These are phyloP conservation scores for Boletus insuetus DNA, from an alignment of 768 basidiomycete species.

Conservation along the genomic window DNA sequence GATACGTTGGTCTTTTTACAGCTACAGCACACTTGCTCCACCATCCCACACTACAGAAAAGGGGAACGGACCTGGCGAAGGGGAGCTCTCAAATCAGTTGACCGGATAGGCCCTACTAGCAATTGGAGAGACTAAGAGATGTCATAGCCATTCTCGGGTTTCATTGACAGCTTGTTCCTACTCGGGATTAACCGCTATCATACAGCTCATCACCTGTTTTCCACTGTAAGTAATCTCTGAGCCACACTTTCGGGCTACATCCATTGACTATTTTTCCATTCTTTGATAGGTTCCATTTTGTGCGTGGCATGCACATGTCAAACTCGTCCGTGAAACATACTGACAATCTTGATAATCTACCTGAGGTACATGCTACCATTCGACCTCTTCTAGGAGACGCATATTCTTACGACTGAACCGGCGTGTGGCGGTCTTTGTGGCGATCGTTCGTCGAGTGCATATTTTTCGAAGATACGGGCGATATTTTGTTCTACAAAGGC, in stretches of 20 bases:
- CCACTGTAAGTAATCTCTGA: not conserved
- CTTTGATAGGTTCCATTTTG: not conserved
- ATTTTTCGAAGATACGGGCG: not conserved
- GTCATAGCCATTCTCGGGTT: not conserved
- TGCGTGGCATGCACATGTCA: not conserved
- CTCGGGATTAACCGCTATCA: not conserved
- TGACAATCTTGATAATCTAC: not conserved
- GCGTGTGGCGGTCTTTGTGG: not conserved
- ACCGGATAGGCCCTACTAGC: not conserved
- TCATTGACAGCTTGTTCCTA: not conserved
- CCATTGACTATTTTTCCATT: not conserved
- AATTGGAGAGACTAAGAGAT: not conserved
- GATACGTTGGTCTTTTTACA: not conserved
- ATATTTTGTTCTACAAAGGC: not conserved
- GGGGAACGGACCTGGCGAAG: not conserved
- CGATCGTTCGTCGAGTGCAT: not conserved
- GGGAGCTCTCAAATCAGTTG: not conserved
- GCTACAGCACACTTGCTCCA: not conserved
- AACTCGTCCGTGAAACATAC: not conserved
- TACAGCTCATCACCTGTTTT: not conserved
- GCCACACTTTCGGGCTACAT: not conserved
- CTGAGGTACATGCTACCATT: not conserved
- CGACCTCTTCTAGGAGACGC: not conserved
- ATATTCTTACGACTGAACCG: not conserved
- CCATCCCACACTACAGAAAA: not conserved